Evolutionary conservation across 1,284 basidiomycete genomes (phyloP), one percentile per base, ranked within the genome.

Genomic region (Moesziomyces antarcticus): DNA sequence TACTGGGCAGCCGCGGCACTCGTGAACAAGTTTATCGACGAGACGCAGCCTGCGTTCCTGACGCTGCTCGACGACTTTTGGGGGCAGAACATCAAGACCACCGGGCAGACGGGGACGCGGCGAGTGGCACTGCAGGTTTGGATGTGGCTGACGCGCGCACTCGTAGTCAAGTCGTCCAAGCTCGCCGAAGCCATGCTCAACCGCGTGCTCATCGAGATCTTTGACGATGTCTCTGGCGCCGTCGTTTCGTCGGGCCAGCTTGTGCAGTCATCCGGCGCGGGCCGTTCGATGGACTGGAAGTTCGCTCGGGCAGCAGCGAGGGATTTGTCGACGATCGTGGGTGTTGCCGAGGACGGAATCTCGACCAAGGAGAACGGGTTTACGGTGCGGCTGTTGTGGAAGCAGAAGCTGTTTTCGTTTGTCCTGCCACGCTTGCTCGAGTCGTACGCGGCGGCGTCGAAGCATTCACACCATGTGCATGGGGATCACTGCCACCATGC

Each of bases 381-480:
- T 46, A 69, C 59, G 11, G 59, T 81, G 41, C 64, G 78, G 33
- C 44, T 80, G 41, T 55, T 84, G 20, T 90, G 92, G 84, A 89
- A 90, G 35, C 96, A 99, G 83, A 92, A 91, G 84, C 91, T 92
- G 75, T 91, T 93, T 79, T 90, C 88, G 56, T 84, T 85, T 24
- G 86, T 94, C 8, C 86, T 98, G 14, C 93, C 94, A 0, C 89
- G 88, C 60, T 86, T 97, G 18, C 87, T 94, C 37, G 86, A 86
- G 18, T 45, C 46, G 16, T 61, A 54, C 24, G 25, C 35, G 5
- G 40, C 14, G 25, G 53, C 48, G 18, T 51, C 55, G 3, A 71
- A 71, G 43, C 42, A 55, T 3, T 22, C 42, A 0, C 57, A 54
- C 14, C 70, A 57, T 27, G 40, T 37, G 13, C 60, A 73, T 43